These are phyloP conservation scores for Termitomyces sp. DNA, from an alignment of 768 basidiomycete species.

Conservation along the genomic window DNA sequence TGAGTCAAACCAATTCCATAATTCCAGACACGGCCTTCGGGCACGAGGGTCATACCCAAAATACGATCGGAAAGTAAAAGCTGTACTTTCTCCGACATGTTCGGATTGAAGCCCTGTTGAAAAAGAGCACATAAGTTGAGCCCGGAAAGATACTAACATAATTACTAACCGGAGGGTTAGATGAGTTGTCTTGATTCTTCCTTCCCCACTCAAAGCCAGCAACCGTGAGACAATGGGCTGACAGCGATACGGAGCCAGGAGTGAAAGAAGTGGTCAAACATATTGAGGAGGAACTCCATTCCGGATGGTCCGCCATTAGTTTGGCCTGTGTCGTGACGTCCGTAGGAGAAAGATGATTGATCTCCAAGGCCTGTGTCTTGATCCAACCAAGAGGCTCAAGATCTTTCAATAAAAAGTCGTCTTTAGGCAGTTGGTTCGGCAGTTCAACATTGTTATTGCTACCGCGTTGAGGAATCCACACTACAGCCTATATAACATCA, in stretches of 20 bases:
- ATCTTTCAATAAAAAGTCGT: constrained; percentile 93
- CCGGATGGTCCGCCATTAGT: constrained; percentile 93
- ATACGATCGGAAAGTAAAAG: constrained; percentile 92
- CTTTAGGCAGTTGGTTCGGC: constrained; percentile 84
- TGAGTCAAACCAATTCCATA: constrained; percentile 94
- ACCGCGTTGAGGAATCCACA: constrained; percentile 97
- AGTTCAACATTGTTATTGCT: constrained; percentile 94
- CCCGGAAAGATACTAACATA: not conserved
- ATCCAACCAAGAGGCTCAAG: constrained; percentile 95
- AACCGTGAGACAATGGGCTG: constrained; percentile 85
- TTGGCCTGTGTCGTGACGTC: constrained; percentile 95
- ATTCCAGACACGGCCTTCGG: constrained; percentile 95
- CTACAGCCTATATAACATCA: constrained; percentile 54
- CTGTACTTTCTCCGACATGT: constrained; percentile 95
- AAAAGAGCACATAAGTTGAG: constrained; percentile 1
- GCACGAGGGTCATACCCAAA: constrained; percentile 92
- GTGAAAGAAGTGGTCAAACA: constrained; percentile 96
- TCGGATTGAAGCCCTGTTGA: constrained; percentile 86
- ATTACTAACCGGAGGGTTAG: constrained; percentile 61
- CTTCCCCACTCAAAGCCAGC: constrained; percentile 98
- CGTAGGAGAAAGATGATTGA: constrained; percentile 86
- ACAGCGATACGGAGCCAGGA: constrained; percentile 94
- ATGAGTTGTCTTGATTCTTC: constrained; percentile 84
- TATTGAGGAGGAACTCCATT: constrained; percentile 92
- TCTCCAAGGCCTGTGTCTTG: constrained; percentile 93